These are phyloP conservation scores for Coprinopsis sp. DNA, from an alignment of 768 basidiomycete species.

Conservation along the genomic window DNA sequence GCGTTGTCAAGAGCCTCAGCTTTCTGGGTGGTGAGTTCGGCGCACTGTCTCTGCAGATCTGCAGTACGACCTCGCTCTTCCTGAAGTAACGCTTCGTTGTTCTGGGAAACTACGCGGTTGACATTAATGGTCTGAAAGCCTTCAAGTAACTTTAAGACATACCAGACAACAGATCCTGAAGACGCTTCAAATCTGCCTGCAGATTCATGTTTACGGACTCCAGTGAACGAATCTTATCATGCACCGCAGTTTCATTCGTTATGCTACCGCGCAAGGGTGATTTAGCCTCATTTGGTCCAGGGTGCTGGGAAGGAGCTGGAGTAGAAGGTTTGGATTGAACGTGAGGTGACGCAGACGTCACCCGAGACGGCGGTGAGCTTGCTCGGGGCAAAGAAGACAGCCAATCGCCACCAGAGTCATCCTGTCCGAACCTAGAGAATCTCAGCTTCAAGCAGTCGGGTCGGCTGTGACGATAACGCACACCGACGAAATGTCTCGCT, in stretches of 20 bases:
- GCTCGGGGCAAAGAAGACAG: conserved; percentile 51
- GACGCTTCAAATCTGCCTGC: conserved; percentile 22
- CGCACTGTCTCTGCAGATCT: conserved; percentile 26
- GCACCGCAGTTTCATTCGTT: conserved; percentile 13
- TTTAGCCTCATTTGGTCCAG: background rate
- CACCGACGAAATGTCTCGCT: conserved; percentile 59
- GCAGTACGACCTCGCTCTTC: conserved; percentile 28
- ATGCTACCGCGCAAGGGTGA: conserved; percentile 1
- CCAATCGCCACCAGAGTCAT: conserved; percentile 53
- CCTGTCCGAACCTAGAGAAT: conserved; percentile 33
- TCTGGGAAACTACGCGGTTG: conserved; percentile 24
- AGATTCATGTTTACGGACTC: conserved; percentile 11
- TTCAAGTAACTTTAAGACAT: conserved; percentile 10
- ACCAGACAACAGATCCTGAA: conserved; percentile 30
- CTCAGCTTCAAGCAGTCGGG: background rate
- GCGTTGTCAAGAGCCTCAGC: conserved; percentile 20
- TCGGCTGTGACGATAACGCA: conserved; percentile 35
- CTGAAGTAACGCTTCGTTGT: conserved; percentile 29
- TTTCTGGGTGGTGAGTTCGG: conserved; percentile 27
- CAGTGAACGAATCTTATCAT: conserved; percentile 7
- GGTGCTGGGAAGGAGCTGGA: background rate
- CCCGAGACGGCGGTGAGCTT: conserved; percentile 30
- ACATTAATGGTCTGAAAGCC: background rate
- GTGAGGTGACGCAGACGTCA: conserved; percentile 12
- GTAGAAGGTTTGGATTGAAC: conserved; percentile 12